Evolutionary conservation across 352 stramenopile genomes (phyloP), one percentile per base, ranked within the genome.

Genomic region (Phytophthora pseudosyringae): DNA sequence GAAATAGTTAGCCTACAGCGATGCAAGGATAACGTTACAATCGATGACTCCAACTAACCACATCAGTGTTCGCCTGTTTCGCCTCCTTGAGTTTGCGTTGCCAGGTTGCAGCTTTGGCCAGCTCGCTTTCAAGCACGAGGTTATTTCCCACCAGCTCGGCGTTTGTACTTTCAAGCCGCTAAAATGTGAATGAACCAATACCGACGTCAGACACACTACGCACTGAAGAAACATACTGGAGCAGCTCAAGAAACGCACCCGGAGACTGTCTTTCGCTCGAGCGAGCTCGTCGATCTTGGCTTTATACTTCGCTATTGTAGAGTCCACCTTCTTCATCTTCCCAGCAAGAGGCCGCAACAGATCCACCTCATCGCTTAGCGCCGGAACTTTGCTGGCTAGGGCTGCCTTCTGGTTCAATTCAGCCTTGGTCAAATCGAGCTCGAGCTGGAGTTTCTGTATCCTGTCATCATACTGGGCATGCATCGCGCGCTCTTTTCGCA

Each of bases 11-110:
- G 36, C 3, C 5, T 43, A 33, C 9, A 36, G 9, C 41, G 21
- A 26, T 46, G 8, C 32, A 12, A 36, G 12, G 33, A 9, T 5
- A 2, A 54, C 28, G 4, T 31, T 1, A 5, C 18, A 15, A 29
- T n/a, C 10, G 11, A 31, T 4, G 6, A 15, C 18, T 28, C 4
- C 21, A 43, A 67, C 70, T 66, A 41, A 94, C 86, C 78, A 87
- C 64, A 15, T 59, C 59, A 21, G 86, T 90, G 48, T 89, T 91
- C 2, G 70, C 46, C 26, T 85, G 76, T 52, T 94, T 94, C 0
- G 82, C 79, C 15, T 94, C 76, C 11, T 78, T 61, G 3, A 94
- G 73, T 29, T 90, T 91, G 15, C 83, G 72, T 44, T 93, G 79
- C 10, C 90, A 72, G 4, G 64, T 60, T 9, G 68, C 46, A n/a